These are phyloP conservation scores for Ustilago cynodontis DNA, from an alignment of 1,284 basidiomycete species.

Conservation along the genomic window DNA sequence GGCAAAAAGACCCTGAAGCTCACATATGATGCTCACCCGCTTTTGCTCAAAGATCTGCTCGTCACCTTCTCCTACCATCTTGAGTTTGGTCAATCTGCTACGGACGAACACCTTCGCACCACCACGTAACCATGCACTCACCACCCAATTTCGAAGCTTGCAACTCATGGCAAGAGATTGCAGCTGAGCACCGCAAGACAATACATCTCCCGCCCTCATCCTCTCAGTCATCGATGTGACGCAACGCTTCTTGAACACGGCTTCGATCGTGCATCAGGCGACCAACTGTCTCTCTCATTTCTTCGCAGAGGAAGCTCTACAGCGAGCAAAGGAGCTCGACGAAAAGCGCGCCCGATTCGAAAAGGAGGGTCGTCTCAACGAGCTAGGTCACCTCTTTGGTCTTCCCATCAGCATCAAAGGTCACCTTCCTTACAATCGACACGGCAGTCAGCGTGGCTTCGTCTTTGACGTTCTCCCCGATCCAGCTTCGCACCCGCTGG, in stretches of 20 bases:
- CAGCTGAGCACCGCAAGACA: slow-evolving; percentile 22
- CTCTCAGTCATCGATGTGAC: slow-evolving; percentile 20
- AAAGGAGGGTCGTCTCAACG: slow-evolving; percentile 15
- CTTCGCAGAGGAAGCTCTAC: slow-evolving; percentile 26
- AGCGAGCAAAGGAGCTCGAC: slow-evolving; percentile 34
- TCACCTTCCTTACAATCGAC: slow-evolving; percentile 34
- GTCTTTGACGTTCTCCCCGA: slow-evolving; percentile 52
- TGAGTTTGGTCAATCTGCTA: no score
- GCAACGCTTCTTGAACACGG: slow-evolving; percentile 30
- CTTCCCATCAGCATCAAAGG: slow-evolving; percentile 58
- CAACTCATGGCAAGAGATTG: slow-evolving; percentile 31
- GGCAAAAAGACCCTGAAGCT: no score
- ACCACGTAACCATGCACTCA: not conserved
- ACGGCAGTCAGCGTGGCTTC: slow-evolving; percentile 54
- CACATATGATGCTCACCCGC: no score
- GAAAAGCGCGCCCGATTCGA: slow-evolving; percentile 18
- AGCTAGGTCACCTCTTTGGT: slow-evolving; percentile 44
- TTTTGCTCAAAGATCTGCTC: no score
- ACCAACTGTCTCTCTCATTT: slow-evolving; percentile 53
- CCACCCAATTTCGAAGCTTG: slow-evolving; percentile 10
- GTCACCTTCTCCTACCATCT: not conserved
- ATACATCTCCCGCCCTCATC: slow-evolving; percentile 8
- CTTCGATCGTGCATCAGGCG: slow-evolving; percentile 48
- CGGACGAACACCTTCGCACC: no score
- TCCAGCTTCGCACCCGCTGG: slow-evolving; percentile 25